These are phyloP conservation scores for Rosa multiflora DNA, from an alignment of 306 rosid species.

Conservation along the genomic window DNA sequence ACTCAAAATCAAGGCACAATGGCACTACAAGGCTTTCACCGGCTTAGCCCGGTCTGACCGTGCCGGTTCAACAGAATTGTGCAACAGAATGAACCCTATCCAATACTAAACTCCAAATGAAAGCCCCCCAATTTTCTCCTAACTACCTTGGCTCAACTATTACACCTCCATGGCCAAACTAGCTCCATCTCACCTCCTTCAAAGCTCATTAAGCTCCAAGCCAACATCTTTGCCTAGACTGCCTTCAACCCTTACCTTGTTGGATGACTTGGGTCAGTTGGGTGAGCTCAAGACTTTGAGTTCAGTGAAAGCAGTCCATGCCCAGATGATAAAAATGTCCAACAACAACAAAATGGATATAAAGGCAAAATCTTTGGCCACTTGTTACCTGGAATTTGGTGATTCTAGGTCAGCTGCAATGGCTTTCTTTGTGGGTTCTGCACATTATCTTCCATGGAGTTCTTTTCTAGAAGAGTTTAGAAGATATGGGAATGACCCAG, in stretches of 20 bases:
- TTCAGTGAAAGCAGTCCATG: constrained; percentile 52
- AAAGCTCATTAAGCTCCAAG: constrained; percentile 25
- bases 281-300: constrained; percentile 38
- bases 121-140: not conserved
- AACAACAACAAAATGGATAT: constrained; percentile 28
- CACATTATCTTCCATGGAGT: constrained; percentile 45
- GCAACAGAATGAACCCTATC: constrained; percentile 25
- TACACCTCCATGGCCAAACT: constrained; percentile 46
- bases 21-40: not conserved
- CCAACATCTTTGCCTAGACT: constrained; percentile 31
- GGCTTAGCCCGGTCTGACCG: not conserved
- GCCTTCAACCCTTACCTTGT: constrained; percentile 26
- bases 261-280: constrained; percentile 30
- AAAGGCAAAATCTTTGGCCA: constrained; percentile 41
- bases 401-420: constrained; percentile 54
- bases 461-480: constrained; percentile 48
- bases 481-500: constrained; percentile 46
- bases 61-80: not conserved
- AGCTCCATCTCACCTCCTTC: constrained; percentile 35
- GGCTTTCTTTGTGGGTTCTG: constrained; percentile 51
- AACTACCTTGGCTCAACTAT: constrained; percentile 20
- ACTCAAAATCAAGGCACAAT: no score
- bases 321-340: constrained; percentile 52
- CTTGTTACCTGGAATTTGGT: constrained; percentile 50
- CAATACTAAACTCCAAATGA: not conserved